These are phyloP conservation scores for Epichloe typhina DNA, from an alignment of 2,329 filamentous ascomycete species.

Conservation along the genomic window DNA sequence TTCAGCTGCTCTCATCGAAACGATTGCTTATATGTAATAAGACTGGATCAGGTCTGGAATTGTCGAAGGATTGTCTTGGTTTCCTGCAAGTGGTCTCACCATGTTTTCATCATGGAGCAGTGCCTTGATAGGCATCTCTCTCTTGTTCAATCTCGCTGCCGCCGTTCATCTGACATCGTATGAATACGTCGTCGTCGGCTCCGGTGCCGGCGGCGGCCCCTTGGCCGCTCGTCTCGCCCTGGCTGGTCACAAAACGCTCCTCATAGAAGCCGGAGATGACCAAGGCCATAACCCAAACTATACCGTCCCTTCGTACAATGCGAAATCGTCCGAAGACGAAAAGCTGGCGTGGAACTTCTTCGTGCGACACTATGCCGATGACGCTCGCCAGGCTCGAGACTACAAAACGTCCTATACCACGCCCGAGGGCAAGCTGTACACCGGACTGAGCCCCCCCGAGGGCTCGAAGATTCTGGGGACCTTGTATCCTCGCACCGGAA, in stretches of 20 bases:
- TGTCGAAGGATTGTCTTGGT: no score
- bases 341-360: conserved; percentile 50
- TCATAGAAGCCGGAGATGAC: conserved; percentile 50
- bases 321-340: conserved; percentile 36
- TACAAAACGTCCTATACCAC: conserved; percentile 46
- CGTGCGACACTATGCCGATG: conserved; percentile 46
- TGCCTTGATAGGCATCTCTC: background rate
- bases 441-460: conserved; percentile 22
- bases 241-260: conserved; percentile 44
- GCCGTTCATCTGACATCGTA: conserved; percentile 10
- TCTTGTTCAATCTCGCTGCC: conserved; percentile 15
- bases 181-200: conserved; percentile 51
- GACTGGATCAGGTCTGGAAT: no score
- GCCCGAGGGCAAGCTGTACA: conserved; percentile 35
- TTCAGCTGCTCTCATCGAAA: no score
- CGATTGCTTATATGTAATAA: no score
- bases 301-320: conserved; percentile 33
- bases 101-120: background rate
- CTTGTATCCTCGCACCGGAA: conserved; percentile 32
- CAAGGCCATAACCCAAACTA: conserved; percentile 34
- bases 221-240: conserved; percentile 44
- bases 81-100: background rate
- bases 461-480: conserved; percentile 29
- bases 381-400: conserved; percentile 38
- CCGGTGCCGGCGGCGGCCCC: conserved; percentile 46